Conservation (phyloP, 139 green algal genomes). For the Ettlia oleoabundans region DNA sequence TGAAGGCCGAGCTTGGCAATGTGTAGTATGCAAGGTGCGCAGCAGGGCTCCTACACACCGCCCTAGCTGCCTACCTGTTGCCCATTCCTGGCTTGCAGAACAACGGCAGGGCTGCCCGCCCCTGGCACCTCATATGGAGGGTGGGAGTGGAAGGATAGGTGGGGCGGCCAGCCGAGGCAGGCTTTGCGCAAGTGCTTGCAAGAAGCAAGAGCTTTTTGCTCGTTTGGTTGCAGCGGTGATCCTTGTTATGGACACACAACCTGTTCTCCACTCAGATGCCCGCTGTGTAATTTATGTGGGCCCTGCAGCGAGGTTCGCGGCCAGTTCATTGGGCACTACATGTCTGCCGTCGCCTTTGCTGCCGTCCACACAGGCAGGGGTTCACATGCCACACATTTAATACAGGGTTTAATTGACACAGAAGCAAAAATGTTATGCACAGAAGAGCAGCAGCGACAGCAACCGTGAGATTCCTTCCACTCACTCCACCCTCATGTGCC, state of each 20-base stretch:
- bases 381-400: background rate
- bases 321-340: constrained; percentile 76
- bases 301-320: constrained; percentile 54
- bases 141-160: constrained; percentile 57
- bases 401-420: background rate
- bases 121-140: constrained; percentile 48
- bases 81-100: background rate
- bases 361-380: constrained; percentile 49
- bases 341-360: constrained; percentile 57
- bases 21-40: background rate
- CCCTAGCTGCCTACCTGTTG: background rate
- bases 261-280: too few relatives aligned
- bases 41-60: background rate
- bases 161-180: too few relatives aligned
- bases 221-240: too few relatives aligned
- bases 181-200: too few relatives aligned
- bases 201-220: too few relatives aligned
- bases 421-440: background rate
- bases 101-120: constrained; percentile 48
- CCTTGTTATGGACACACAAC: too few relatives aligned
- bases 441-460: background rate
- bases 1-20: background rate
- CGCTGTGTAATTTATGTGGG: too few relatives aligned
- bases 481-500: background rate
- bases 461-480: background rate